Conservation (phyloP, 2,329 filamentous ascomycete genomes). For the Ophiostoma ips region DNA sequence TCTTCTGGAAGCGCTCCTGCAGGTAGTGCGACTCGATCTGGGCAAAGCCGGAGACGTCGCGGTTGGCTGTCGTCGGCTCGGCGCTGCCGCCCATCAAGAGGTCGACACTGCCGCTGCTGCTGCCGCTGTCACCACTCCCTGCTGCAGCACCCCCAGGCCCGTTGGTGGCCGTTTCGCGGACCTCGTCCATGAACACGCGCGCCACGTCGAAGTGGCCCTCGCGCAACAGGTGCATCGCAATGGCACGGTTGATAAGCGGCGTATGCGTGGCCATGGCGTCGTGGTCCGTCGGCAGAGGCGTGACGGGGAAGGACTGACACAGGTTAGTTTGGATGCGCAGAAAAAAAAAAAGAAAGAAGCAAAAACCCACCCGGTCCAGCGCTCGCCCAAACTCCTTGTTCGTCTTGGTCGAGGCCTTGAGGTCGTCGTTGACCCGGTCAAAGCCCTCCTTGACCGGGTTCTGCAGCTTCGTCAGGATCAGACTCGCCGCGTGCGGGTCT, state of each 20-base stretch:
- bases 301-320: conserved; percentile 28
- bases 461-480: conserved; percentile 72
- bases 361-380: conserved; percentile 56
- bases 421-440: conserved; percentile 62
- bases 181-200: conserved; percentile 69
- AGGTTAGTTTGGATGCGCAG: conserved; percentile 10
- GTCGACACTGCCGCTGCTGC: too few relatives aligned
- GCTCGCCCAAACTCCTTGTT: conserved; percentile 76
- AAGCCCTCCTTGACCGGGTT: conserved; percentile 72
- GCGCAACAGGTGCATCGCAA: conserved; percentile 89
- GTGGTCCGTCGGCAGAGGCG: conserved; percentile 61
- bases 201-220: conserved; percentile 89
- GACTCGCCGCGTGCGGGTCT: conserved; percentile 56
- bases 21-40: conserved; percentile 51
- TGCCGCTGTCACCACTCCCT: too few relatives aligned
- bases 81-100: conserved; percentile 15
- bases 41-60: conserved; percentile 19
- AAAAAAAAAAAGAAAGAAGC: background rate
- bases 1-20: conserved; percentile 69
- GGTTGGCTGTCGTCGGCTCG: conserved; percentile 17
- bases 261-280: conserved; percentile 67
- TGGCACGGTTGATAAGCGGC: conserved; percentile 74
- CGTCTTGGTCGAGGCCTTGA: conserved; percentile 71
- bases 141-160: background rate
- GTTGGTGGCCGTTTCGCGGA: conserved; percentile 15